Conservation (phyloP, 306 rosid genomes). For the Rosa multiflora region DNA sequence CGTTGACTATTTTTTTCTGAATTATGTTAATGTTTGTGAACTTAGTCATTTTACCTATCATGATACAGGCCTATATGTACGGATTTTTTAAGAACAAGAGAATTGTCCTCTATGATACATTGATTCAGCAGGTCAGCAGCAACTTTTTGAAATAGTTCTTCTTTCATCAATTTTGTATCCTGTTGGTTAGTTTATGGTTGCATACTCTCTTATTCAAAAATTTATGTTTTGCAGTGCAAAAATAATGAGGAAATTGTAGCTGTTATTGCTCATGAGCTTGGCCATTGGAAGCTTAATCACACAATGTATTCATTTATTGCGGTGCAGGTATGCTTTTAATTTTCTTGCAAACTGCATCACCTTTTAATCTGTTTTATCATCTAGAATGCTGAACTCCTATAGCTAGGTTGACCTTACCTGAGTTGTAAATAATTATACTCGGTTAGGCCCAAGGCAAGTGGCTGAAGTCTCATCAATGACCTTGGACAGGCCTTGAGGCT, state of each 20-base stretch:
- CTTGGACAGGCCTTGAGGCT: not conserved
- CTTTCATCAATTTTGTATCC: not conserved
- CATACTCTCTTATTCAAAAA: not conserved
- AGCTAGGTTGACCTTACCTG: not conserved
- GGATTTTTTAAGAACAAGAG: conserved; percentile 98
- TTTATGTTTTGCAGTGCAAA: conserved; percentile 68
- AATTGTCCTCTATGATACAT: conserved; percentile 93
- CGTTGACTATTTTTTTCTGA: not conserved
- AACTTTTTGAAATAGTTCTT: conserved; percentile 3
- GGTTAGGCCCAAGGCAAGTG: not conserved
- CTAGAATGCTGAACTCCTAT: conserved; percentile 5
- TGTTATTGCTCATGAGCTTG: conserved; percentile 95
- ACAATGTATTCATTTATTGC: conserved; percentile 90
- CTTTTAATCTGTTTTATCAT: not conserved
- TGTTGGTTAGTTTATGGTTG: not conserved
- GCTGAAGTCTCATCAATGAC: not conserved
- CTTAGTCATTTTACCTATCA: conserved; percentile 21
- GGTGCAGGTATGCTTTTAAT: conserved; percentile 67
- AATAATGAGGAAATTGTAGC: conserved; percentile 91
- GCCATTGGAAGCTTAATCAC: conserved; percentile 99
- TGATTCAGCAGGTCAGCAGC: conserved; percentile 81
- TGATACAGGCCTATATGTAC: conserved; percentile 96
- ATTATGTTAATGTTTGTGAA: not conserved
- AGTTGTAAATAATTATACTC: not conserved
- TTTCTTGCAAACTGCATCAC: conserved; percentile 25